Conservation (phyloP, 108 stramenopile genomes). For the Pseudonitzschia multiseries region DNA sequence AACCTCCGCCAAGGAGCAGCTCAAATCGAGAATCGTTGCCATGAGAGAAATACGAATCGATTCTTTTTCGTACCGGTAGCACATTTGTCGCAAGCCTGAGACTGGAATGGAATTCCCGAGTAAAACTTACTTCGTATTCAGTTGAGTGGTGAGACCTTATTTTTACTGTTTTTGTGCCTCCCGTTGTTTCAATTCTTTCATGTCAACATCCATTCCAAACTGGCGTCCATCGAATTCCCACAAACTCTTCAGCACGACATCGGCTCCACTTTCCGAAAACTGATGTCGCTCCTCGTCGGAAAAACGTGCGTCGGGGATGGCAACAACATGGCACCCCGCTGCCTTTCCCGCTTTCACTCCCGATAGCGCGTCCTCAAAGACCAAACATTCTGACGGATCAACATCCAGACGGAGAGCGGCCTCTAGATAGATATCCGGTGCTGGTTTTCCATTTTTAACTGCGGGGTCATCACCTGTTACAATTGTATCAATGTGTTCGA, state of each 20-base stretch:
- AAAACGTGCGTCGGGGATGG: slow-evolving; percentile 72
- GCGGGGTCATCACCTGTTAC: slow-evolving; percentile 71
- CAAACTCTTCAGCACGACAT: slow-evolving; percentile 60
- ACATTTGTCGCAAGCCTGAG: neutral
- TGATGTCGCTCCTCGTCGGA: slow-evolving; percentile 38
- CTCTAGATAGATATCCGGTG: slow-evolving; percentile 82
- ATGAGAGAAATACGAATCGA: too few species aligned
- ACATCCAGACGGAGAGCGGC: slow-evolving; percentile 57
- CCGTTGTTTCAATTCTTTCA: neutral
- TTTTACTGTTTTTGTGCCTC: neutral
- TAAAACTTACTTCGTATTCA: neutral
- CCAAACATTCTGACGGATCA: slow-evolving; percentile 72
- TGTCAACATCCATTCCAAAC: slow-evolving; percentile 35
- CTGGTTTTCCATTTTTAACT: slow-evolving; percentile 76
- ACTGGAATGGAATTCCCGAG: neutral
- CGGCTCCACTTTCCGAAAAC: slow-evolving; percentile 47
- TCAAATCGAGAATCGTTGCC: too few species aligned
- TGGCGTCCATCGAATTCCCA: slow-evolving; percentile 57
- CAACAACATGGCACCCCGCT: slow-evolving; percentile 72
- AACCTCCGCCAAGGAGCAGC: too few species aligned
- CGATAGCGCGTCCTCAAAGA: slow-evolving; percentile 79
- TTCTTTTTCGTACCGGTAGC: too few species aligned
- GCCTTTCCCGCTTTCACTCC: slow-evolving; percentile 64
- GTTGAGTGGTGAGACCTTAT: neutral
- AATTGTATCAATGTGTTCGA: slow-evolving; percentile 53